Percentiles rank a stretch among this genome's conserved stretches.
These are phyloP conservation scores for Zarea fungicola DNA, from an alignment of 2,329 filamentous ascomycete species.

Conservation along the genomic window DNA sequence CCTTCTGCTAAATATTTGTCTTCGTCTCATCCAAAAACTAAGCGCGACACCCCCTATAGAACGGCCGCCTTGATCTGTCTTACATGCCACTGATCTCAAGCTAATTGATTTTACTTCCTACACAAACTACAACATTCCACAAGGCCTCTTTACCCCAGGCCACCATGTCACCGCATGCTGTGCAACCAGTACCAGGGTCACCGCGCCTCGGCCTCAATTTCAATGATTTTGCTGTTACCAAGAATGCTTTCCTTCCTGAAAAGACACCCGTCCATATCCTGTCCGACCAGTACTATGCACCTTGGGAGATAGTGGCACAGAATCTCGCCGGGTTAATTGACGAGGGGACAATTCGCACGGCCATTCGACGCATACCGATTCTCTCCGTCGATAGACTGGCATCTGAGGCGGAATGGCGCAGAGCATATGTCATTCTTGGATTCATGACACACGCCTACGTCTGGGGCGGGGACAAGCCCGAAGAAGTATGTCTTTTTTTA, in stretches of 20 bases:
- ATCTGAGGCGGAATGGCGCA: slow-evolving; percentile 68
- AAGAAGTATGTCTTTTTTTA: slow-evolving; percentile 58
- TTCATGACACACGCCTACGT: slow-evolving; percentile 84
- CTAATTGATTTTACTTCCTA: too few relatives aligned
- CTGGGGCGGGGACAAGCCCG: slow-evolving; percentile 75
- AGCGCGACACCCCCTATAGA: too few relatives aligned
- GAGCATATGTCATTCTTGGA: slow-evolving; percentile 72
- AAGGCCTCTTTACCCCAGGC: not conserved
- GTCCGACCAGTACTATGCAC: slow-evolving; percentile 66
- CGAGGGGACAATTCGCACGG: slow-evolving; percentile 55
- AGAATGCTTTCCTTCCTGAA: slow-evolving; percentile 73
- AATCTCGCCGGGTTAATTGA: slow-evolving; percentile 65
- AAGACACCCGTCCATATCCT: slow-evolving; percentile 61
- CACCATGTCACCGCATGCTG: slow-evolving; percentile 40
- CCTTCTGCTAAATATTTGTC: too few relatives aligned
- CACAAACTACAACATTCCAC: not conserved
- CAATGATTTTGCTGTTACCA: slow-evolving; percentile 33
- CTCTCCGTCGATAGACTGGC: slow-evolving; percentile 60
- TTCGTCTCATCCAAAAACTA: too few relatives aligned
- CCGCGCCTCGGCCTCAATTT: slow-evolving; percentile 24
- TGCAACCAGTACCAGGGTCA: slow-evolving; percentile 19
- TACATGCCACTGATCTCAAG: too few relatives aligned
- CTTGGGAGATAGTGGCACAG: slow-evolving; percentile 69
- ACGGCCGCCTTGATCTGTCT: too few relatives aligned
- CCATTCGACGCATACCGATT: slow-evolving; percentile 62